A percentile compares a stretch with the other conserved stretches of the same genome.
These are phyloP conservation scores for Leonotis leonurus DNA, from an alignment of 257 asterid genomes.

Conservation along the genomic window DNA sequence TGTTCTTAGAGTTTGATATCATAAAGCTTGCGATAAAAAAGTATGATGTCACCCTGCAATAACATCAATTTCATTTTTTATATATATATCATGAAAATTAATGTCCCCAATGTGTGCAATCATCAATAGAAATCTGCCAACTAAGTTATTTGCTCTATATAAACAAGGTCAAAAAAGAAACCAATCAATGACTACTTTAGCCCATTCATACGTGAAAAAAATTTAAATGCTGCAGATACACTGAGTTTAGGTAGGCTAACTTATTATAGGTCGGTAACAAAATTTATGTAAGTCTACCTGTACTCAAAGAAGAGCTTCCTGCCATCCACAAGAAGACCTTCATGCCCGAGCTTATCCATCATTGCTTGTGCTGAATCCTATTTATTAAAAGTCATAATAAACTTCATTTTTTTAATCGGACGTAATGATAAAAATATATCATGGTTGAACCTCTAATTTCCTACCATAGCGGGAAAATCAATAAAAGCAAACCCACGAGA, in stretches of 20 bases:
- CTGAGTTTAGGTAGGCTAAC: background rate
- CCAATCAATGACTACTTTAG: background rate
- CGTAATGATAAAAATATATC: background rate
- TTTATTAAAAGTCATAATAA: constrained; percentile 26
- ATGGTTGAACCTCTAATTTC: constrained; percentile 17
- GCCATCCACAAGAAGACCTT: constrained; percentile 88
- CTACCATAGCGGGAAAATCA: constrained; percentile 93
- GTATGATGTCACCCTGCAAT: background rate
- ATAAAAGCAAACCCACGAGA: constrained; percentile 99
- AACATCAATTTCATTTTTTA: background rate
- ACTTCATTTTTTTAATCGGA: background rate
- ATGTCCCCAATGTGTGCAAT: background rate
- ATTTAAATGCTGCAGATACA: background rate
- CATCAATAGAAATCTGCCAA: background rate
- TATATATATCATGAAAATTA: background rate
- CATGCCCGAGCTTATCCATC: constrained; percentile 86
- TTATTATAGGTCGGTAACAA: background rate
- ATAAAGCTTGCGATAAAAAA: background rate
- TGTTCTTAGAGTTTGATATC: no score
- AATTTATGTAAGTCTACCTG: constrained; percentile 46
- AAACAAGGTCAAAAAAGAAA: background rate
- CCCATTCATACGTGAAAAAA: background rate
- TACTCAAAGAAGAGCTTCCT: constrained; percentile 89
- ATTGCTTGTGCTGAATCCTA: constrained; percentile 89
- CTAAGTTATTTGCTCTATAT: background rate